Conservation (phyloP, 140 eudicot species). For the Stevia rebaudiana region DNA sequence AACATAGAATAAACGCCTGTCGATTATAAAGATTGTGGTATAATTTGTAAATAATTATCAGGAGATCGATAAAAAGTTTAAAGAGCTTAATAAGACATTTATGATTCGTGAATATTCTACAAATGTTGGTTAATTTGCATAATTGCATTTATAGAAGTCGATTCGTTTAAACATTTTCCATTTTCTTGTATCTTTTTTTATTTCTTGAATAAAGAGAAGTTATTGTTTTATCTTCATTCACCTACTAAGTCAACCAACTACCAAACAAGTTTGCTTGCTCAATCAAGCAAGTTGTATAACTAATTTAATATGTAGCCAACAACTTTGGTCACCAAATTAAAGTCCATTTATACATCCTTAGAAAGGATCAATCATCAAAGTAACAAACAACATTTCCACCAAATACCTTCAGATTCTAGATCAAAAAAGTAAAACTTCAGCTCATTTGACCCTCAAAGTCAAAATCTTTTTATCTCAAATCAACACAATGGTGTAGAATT, state of each 20-base stretch:
- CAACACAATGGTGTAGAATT: neutral
- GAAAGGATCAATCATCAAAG: constrained; percentile 11
- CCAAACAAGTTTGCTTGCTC: constrained; percentile 30
- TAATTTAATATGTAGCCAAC: neutral
- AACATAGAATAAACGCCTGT: constrained; percentile 52
- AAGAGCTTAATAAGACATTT: neutral
- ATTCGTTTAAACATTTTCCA: neutral
- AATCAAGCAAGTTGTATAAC: constrained; percentile 23
- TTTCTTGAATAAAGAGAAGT: neutral
- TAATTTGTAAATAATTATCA: neutral
- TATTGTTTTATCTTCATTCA: constrained; percentile 16
- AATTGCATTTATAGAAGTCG: neutral
- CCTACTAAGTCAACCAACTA: constrained; percentile 27
- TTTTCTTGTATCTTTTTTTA: neutral
- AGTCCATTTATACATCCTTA: constrained; percentile 14
- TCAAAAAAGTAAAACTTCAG: neutral
- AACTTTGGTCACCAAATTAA: constrained; percentile 26
- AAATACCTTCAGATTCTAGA: neutral
- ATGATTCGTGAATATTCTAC: no score
- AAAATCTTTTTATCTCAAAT: neutral
- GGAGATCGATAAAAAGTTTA: neutral
- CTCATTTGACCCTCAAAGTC: neutral
- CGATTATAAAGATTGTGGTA: neutral
- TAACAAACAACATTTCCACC: constrained; percentile 10
- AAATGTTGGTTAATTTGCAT: neutral